phyloP scores from a whole-genome alignment of 257 asterid species.

The Buddleja alternifolia region DNA sequence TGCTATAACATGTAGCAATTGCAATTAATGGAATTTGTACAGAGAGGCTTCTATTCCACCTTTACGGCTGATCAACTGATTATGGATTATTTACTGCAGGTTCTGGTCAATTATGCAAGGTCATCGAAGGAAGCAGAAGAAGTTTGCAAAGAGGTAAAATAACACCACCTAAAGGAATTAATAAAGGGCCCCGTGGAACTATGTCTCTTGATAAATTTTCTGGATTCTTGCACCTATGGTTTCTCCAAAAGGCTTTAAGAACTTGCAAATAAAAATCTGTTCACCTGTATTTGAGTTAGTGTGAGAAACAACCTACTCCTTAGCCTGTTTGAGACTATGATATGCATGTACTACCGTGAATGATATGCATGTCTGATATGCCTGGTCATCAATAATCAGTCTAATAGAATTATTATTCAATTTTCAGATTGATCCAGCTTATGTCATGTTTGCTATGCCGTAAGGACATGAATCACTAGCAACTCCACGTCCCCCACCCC shows the following conservation, averaged over 20 bases:
- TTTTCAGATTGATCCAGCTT: neutral
- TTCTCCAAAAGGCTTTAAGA: neutral
- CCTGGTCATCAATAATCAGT: neutral
- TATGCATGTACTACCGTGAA: neutral
- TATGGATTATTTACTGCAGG: slow-evolving; percentile 46
- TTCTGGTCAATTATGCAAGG: slow-evolving; percentile 96
- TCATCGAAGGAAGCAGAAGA: slow-evolving; percentile 98
- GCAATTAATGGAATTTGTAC: neutral
- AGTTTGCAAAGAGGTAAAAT: slow-evolving; percentile 71
- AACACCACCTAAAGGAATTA: slow-evolving; percentile 24
- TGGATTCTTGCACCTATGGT: slow-evolving; percentile 19
- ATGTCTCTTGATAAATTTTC: neutral
- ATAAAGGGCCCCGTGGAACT: neutral
- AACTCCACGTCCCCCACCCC: too few relatives aligned
- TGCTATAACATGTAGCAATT: neutral
- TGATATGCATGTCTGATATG: neutral
- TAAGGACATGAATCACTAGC: neutral
- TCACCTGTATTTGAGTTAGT: neutral
- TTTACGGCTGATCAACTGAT: slow-evolving; percentile 20
- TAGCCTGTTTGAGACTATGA: slow-evolving; percentile 14
- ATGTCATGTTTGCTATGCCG: slow-evolving; percentile 7
- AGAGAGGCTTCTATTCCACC: slow-evolving; percentile 19
- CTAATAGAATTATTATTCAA: neutral
- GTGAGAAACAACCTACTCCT: neutral
- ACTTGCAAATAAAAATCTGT: neutral